Conservation (phyloP, 805 yeast species). For the Candida maesae region DNA sequence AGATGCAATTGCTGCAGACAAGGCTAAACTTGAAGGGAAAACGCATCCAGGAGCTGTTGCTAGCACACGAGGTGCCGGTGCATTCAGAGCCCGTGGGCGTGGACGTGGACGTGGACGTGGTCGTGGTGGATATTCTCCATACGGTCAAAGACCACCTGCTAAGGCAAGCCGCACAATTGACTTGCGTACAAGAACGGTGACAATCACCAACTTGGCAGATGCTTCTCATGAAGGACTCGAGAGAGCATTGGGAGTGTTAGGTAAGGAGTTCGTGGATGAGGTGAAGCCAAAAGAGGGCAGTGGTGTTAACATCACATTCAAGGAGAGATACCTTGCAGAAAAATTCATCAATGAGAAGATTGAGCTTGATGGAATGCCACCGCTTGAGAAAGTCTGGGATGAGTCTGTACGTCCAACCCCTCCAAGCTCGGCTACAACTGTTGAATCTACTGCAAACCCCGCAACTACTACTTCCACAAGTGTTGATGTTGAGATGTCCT, state of each 20-base stretch:
- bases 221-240: constrained; percentile 15
- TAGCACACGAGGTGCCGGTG: no score
- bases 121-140: constrained; percentile 19
- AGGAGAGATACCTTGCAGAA: constrained; percentile 23
- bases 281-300: constrained; percentile 5
- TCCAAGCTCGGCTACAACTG: no score
- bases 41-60: no score
- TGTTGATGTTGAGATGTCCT: neutral
- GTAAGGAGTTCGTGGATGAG: constrained; percentile 12
- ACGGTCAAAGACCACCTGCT: constrained; percentile 9
- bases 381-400: constrained; percentile 22
- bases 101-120: no score
- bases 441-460: neutral
- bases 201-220: constrained; percentile 18
- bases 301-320: constrained; percentile 20
- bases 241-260: constrained; percentile 14
- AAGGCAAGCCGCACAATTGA: constrained; percentile 12
- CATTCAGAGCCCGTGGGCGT: no score
- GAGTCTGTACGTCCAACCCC: constrained; percentile 15
- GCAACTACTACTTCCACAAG: neutral
- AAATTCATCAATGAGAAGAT: constrained; percentile 18
- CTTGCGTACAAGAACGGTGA: constrained; percentile 23
- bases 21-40: constrained; percentile 19
- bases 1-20: constrained; percentile 20
- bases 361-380: constrained; percentile 9